A percentile compares a stretch with the other conserved stretches of the same genome.
Evolutionary conservation across 2,329 filamentous ascomycete genomes (phyloP).

Genomic region (Microsporum ferrugineum): DNA sequence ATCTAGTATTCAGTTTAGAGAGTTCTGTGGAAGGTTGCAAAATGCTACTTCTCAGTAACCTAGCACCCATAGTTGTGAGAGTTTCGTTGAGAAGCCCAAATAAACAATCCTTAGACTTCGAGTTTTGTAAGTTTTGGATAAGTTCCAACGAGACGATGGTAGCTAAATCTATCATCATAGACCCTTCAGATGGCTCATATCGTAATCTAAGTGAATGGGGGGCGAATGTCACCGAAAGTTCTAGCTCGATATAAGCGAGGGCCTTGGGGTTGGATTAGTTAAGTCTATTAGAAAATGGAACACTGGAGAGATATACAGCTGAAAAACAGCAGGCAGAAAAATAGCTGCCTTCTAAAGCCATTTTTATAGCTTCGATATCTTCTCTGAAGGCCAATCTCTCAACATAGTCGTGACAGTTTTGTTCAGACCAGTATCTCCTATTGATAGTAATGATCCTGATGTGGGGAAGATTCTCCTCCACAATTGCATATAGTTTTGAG

Average conservation of each 20-base stretch:
- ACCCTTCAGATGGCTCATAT: slow-evolving; percentile 78
- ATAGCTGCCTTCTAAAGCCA: slow-evolving; percentile 70
- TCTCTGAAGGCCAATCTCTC: slow-evolving; percentile 66
- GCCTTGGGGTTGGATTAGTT: slow-evolving; percentile 42
- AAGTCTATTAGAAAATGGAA: not conserved
- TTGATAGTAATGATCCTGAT: slow-evolving; percentile 55
- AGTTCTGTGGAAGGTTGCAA: slow-evolving; percentile 73
- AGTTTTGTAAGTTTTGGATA: slow-evolving; percentile 69
- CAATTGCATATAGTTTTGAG: slow-evolving; percentile 62
- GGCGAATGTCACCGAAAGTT: slow-evolving; percentile 56
- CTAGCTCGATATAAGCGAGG: slow-evolving; percentile 67
- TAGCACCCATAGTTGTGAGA: slow-evolving; percentile 73
- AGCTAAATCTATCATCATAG: slow-evolving; percentile 90
- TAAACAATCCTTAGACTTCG: slow-evolving; percentile 69
- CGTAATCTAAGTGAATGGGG: slow-evolving; percentile 73
- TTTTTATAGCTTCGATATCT: slow-evolving; percentile 69
- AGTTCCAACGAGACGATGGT: slow-evolving; percentile 81
- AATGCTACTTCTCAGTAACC: slow-evolving; percentile 73
- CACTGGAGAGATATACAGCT: slow-evolving; percentile 49
- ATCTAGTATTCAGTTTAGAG: slow-evolving; percentile 57
- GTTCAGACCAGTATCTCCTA: slow-evolving; percentile 74
- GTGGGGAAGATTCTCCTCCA: slow-evolving; percentile 59
- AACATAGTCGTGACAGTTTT: slow-evolving; percentile 63
- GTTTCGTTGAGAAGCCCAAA: slow-evolving; percentile 81
- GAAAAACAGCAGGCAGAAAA: slow-evolving; percentile 77